A percentile compares a stretch with the other conserved stretches of the same genome.
Evolutionary conservation across 495 filamentous ascomycete genomes (phyloP).

Genomic region (Penicillium flavigenum): DNA sequence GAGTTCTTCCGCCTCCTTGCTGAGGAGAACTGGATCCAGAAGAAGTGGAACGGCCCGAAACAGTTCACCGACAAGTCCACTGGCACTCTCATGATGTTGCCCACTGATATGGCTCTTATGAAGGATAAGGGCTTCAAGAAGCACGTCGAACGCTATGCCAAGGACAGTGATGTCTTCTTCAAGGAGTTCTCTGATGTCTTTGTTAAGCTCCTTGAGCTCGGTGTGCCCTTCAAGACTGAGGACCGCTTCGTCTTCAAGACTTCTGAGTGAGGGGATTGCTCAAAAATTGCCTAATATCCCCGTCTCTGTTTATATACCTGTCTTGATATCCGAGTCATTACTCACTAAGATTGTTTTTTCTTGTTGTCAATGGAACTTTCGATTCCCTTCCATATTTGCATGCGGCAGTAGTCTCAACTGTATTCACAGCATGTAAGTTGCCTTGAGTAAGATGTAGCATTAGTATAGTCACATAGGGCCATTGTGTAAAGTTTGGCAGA

Average conservation of each 20-base stretch:
- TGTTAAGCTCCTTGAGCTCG: constrained; percentile 85
- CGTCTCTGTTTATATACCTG: constrained; percentile 14
- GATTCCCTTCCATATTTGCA: constrained; percentile 2
- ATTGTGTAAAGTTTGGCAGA: not conserved
- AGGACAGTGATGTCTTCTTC: constrained; percentile 90
- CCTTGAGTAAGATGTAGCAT: not conserved
- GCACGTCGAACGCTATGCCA: constrained; percentile 86
- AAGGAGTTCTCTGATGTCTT: constrained; percentile 82
- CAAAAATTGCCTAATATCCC: constrained; percentile 13
- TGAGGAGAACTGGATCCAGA: constrained; percentile 87
- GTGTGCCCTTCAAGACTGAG: constrained; percentile 83
- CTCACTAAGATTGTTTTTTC: constrained; percentile 18
- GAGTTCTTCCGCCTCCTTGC: constrained; percentile 88
- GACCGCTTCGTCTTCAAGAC: constrained; percentile 75
- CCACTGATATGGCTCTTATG: constrained; percentile 82
- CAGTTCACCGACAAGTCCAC: constrained; percentile 82
- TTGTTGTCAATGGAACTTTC: constrained; percentile 14
- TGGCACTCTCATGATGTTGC: constrained; percentile 95
- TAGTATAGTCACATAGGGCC: not conserved
- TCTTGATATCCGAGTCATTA: constrained; percentile 40
- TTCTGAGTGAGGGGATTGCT: constrained; percentile 39
- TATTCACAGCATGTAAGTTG: not conserved
- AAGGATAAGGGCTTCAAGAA: constrained; percentile 85
- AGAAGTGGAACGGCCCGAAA: constrained; percentile 90
- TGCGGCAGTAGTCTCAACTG: not conserved